Percentiles rank a stretch among this genome's conserved stretches.
phyloP scores from a whole-genome alignment of 1,284 basidiomycete genomes.

The Pseudozyma sp. region DNA sequence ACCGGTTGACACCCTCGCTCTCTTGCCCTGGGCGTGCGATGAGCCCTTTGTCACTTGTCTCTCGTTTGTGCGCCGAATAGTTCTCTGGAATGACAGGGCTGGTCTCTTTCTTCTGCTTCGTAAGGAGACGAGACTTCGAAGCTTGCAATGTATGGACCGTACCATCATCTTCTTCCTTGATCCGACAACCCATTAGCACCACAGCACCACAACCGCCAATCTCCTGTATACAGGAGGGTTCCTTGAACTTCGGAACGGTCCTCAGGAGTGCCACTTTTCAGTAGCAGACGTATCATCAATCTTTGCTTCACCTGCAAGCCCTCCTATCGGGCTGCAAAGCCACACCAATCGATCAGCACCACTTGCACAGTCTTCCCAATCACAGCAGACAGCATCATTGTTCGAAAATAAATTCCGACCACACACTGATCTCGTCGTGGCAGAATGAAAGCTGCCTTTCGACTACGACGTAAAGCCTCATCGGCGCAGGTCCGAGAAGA shows the following conservation, averaged over 20 bases:
- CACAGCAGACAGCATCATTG: not conserved
- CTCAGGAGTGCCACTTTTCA: not conserved
- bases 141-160: not conserved
- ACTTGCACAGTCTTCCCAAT: no score
- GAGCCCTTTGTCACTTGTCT: no score
- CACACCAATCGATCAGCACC: not conserved
- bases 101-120: no score
- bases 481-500: not conserved
- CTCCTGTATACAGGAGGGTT: no score
- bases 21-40: no score
- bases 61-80: no score
- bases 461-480: slow-evolving; percentile 26
- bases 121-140: not conserved
- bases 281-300: not conserved
- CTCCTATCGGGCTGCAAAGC: not conserved
- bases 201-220: not conserved
- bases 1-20: no score
- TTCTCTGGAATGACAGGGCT: no score
- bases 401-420: not conserved
- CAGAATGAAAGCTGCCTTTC: slow-evolving; percentile 32
- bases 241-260: no score
- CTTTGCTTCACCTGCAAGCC: slow-evolving; percentile 4
- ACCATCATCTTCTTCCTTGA: not conserved
- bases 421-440: not conserved
- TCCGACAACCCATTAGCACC: not conserved